Conservation (phyloP, 164 flowering plant species). For the Nelumbo lutea region DNA sequence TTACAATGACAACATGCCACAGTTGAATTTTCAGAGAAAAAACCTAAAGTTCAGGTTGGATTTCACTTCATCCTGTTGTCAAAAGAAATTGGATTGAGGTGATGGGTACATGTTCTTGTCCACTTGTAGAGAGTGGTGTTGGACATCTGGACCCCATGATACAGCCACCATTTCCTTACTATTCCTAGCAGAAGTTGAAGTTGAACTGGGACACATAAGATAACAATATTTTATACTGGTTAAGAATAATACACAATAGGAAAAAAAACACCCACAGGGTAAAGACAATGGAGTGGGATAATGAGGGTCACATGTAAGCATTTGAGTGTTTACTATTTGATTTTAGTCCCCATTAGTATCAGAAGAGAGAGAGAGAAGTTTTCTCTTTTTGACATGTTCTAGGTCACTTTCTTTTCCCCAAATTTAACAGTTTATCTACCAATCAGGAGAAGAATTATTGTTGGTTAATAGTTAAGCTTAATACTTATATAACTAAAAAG, state of each 20-base stretch:
- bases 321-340: constrained; percentile 29
- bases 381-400: constrained; percentile 22
- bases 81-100: too few relatives aligned
- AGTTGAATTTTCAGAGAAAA: too few relatives aligned
- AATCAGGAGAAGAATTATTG: background rate
- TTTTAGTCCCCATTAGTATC: constrained; percentile 11
- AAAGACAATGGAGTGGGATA: constrained; percentile 35
- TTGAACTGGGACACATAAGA: background rate
- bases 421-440: background rate
- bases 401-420: constrained; percentile 6
- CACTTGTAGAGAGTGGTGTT: too few relatives aligned
- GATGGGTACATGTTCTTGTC: too few relatives aligned
- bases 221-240: constrained; percentile 10
- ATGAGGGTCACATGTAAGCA: constrained; percentile 30
- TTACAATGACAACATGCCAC: too few relatives aligned
- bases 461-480: background rate
- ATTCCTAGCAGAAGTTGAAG: too few relatives aligned
- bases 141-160: too few relatives aligned
- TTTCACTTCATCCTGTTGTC: too few relatives aligned
- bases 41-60: too few relatives aligned
- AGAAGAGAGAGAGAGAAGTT: constrained; percentile 10
- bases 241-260: too few relatives aligned
- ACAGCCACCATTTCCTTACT: too few relatives aligned
- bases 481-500: background rate
- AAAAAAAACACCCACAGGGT: constrained; percentile 6